Percentiles rank a stretch among this genome's conserved stretches.
These are phyloP conservation scores for Lachancea kluyveri DNA, from an alignment of 805 yeast species.

Conservation along the genomic window DNA sequence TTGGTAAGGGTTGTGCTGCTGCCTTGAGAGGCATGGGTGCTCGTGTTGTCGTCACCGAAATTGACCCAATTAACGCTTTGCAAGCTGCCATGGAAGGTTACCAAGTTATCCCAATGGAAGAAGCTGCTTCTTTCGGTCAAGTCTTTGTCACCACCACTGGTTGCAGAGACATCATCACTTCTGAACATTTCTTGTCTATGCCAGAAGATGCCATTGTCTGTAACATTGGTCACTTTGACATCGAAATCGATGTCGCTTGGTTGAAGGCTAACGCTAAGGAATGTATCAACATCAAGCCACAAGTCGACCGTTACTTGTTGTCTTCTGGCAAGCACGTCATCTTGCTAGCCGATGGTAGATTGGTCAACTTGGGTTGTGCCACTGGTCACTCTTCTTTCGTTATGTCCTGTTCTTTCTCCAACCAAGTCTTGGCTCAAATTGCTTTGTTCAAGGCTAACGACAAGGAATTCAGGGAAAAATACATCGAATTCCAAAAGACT, in stretches of 20 bases:
- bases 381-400: conserved; percentile 99
- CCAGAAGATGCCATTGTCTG: conserved; percentile 99
- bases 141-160: conserved; percentile 99
- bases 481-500: conserved; percentile 86
- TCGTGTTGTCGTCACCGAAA: conserved; percentile 93
- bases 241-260: conserved; percentile 99
- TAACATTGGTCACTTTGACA: conserved; percentile 99
- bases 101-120: conserved; percentile 94
- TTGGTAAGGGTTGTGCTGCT: conserved; percentile 99
- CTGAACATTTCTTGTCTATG: conserved; percentile 82
- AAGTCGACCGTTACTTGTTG: conserved; percentile 95
- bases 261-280: conserved; percentile 89
- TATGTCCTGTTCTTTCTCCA: conserved; percentile 99
- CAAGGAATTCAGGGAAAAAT: conserved; percentile 67
- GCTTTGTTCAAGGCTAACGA: conserved; percentile 91
- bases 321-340: conserved; percentile 87
- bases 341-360: conserved; percentile 97
- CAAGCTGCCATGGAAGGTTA: conserved; percentile 99
- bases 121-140: conserved; percentile 89
- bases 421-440: conserved; percentile 98
- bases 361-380: conserved; percentile 99
- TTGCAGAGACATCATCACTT: conserved; percentile 95
- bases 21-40: conserved; percentile 99
- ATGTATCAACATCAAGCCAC: conserved; percentile 96
- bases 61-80: conserved; percentile 97